Percentiles rank a stretch among this genome's conserved stretches.
phyloP scores from a whole-genome alignment of 2,329 filamentous ascomycete species.

The Penicillium sp. region DNA sequence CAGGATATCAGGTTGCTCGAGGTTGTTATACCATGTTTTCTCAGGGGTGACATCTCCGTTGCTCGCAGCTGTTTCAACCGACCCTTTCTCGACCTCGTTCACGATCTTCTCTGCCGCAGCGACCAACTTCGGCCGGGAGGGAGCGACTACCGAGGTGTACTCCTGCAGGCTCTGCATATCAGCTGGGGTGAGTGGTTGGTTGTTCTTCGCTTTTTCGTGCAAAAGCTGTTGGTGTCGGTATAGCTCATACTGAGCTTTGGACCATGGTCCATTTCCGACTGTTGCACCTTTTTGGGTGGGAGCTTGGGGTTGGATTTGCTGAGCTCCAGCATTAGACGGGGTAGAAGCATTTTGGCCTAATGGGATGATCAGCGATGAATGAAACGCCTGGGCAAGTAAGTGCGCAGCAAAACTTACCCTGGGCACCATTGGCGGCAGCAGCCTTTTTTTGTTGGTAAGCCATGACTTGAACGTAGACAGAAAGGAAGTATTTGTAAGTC shows the following conservation, averaged over 20 bases:
- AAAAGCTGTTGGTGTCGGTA: constrained; percentile 79
- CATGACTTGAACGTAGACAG: constrained; percentile 4
- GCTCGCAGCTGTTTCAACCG: constrained; percentile 32
- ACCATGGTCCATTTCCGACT: constrained; percentile 35
- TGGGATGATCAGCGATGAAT: not conserved
- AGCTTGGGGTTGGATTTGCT: constrained; percentile 23
- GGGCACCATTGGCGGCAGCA: constrained; percentile 40
- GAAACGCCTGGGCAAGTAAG: not conserved
- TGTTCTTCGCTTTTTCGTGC: constrained; percentile 87
- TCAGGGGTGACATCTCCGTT: constrained; percentile 25
- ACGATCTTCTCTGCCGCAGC: constrained; percentile 35
- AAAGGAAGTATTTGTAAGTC: constrained; percentile 2
- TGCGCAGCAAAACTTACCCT: constrained; percentile 34
- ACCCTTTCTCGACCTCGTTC: constrained; percentile 39
- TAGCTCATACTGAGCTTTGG: constrained; percentile 1
- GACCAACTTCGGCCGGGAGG: constrained; percentile 19
- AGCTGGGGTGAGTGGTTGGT: constrained; percentile 73
- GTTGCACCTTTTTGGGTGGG: constrained; percentile 31
- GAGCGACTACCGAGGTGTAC: not conserved
- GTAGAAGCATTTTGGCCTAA: constrained; percentile 38
- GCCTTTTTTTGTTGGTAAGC: constrained; percentile 20
- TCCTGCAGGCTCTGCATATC: constrained; percentile 72
- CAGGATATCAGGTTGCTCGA: constrained; percentile 61
- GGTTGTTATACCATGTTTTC: constrained; percentile 63
- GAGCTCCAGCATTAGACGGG: constrained; percentile 30